These are phyloP conservation scores for Nadsonia commutata DNA, from an alignment of 1,139 yeast species.

Conservation along the genomic window DNA sequence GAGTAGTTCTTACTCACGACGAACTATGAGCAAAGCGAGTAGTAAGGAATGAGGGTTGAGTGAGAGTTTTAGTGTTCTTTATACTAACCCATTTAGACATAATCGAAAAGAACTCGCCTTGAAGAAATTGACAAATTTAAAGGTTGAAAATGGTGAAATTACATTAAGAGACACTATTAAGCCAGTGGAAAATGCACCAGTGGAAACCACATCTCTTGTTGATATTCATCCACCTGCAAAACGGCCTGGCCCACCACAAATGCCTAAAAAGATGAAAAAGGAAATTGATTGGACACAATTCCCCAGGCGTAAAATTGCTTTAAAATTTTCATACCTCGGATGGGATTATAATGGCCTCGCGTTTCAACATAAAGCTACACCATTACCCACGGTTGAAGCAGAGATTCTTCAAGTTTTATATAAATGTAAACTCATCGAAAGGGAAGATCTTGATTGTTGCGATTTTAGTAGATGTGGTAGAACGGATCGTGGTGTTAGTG, in stretches of 20 bases:
- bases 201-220: too few relatives aligned
- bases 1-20: too few relatives aligned
- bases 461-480: constrained; percentile 87
- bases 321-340: constrained; percentile 56
- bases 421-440: constrained; percentile 43
- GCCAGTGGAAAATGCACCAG: too few relatives aligned
- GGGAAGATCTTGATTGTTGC: constrained; percentile 28
- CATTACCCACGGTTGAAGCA: constrained; percentile 78
- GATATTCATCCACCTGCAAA: too few relatives aligned
- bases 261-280: background rate
- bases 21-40: too few relatives aligned
- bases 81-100: too few relatives aligned
- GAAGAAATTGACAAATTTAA: too few relatives aligned
- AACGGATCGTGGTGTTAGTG: constrained; percentile 94
- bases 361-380: constrained; percentile 48
- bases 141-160: too few relatives aligned
- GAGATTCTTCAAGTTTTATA: constrained; percentile 56
- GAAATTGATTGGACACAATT: constrained; percentile 16
- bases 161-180: too few relatives aligned
- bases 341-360: constrained; percentile 84
- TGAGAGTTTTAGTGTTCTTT: too few relatives aligned
- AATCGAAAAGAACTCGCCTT: too few relatives aligned
- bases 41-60: too few relatives aligned
- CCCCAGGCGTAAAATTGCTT: constrained; percentile 56
- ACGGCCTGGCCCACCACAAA: background rate